phyloP scores from a whole-genome alignment of 176 grass and related monocot genomes.

The Oryza meridionalis region DNA sequence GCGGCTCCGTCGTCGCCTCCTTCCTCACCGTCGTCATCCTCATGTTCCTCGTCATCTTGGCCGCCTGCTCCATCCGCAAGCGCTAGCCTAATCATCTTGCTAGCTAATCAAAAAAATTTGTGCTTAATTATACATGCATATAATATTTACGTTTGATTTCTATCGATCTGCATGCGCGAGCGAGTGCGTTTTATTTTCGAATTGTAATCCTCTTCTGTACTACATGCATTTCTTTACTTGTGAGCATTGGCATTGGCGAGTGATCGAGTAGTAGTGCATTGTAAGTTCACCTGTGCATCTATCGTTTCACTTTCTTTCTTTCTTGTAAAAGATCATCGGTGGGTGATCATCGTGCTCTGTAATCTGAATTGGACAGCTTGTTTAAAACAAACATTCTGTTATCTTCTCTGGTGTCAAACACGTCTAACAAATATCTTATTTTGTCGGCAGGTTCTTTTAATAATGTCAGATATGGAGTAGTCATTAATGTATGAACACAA shows the following conservation, averaged over 20 bases:
- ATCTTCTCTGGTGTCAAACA: not conserved
- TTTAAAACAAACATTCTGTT: not conserved
- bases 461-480: not conserved
- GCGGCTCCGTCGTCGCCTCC: slow-evolving; percentile 78
- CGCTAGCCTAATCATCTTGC: slow-evolving; percentile 20
- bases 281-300: not conserved
- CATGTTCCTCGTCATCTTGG: slow-evolving; percentile 71
- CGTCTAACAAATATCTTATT: not conserved
- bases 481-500: not conserved
- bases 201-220: not conserved
- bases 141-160: not conserved
- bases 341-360: not conserved
- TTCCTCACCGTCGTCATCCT: slow-evolving; percentile 84
- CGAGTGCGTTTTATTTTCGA: not conserved
- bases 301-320: not conserved
- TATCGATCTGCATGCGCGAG: not conserved
- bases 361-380: not conserved
- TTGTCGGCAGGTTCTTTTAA: not conserved
- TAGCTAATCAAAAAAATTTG: not conserved
- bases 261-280: not conserved
- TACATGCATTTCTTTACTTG: not conserved
- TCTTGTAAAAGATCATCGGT: not conserved
- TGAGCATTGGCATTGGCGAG: not conserved
- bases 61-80: slow-evolving; percentile 60
- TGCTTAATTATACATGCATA: not conserved